Base-by-base conservation (phyloP, 495 filamentous ascomycete species). In the Parachaetomium inaequale region DNA sequence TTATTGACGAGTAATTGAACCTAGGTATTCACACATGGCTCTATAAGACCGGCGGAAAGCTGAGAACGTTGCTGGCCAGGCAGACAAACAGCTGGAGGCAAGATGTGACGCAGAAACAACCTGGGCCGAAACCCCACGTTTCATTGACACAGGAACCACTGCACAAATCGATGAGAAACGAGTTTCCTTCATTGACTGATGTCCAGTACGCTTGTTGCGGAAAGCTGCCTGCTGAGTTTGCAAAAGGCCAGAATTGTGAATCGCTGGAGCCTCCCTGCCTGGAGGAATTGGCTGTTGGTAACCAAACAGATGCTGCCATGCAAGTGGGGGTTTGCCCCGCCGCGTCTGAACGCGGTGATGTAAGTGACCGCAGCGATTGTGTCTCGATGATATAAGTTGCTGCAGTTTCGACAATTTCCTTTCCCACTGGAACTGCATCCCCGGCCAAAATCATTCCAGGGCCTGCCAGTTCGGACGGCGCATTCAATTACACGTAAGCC, bases 201-300 rank as follows among this genome's bases (percentile, higher is more conserved):
- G 42, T 19, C n/a, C 19, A 21, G 32, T 2, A n/a, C 28, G 14
- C n/a, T 15, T 11, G 14, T 42, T n/a, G 2, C 52, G 10, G 23
- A 42, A 40, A 12, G 4, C 34, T 38, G 51, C 31, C 17, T 38
- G 51, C 26, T 57, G 17, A 8, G 10, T n/a, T n/a, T n/a, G n/a
- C n/a, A 31, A 14, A 38, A 36, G 0, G 25, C 45, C 6, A 28
- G 31, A 14, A 29, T 17, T 23, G 21, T 7, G 7, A 17, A n/a
- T 25, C n/a, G n/a, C n/a, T 31, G 57, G 32, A 51, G 57, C 57
- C 57, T 59, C 31, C 45, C 56, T 59, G 56, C 56, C 56, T 59
- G 32, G 56, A 58, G 52, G 2, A 10, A 38, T 26, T 26, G 19
- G 28, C 14, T 23, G 19, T 55, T 17, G 34, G 15, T 23, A 31